Conservation (phyloP, 805 yeast species). For the Gaillardinia entomophila region DNA sequence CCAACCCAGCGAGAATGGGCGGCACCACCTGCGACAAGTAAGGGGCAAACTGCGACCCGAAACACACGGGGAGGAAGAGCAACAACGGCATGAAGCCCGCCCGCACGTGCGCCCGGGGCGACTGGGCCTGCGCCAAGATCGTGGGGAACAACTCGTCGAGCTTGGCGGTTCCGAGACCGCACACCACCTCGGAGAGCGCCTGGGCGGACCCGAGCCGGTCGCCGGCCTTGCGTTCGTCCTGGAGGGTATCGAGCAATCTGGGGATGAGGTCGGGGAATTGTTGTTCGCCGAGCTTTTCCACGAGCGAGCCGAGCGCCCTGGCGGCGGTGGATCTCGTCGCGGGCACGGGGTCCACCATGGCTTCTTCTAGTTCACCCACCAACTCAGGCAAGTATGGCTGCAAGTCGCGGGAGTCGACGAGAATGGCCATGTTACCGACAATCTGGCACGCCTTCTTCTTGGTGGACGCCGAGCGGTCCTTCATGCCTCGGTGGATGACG, state of each 20-base stretch:
- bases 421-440: conserved; percentile 97
- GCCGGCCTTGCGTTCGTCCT: conserved; percentile 75
- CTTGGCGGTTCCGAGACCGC: conserved; percentile 83
- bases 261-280: conserved; percentile 90
- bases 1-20: conserved; percentile 86
- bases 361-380: conserved; percentile 77
- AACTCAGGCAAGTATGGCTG: conserved; percentile 75
- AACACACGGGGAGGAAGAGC: conserved; percentile 88
- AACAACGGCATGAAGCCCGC: conserved; percentile 91
- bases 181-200: conserved; percentile 88
- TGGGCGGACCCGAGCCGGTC: conserved; percentile 97
- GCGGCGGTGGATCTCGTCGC: conserved; percentile 96
- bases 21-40: conserved; percentile 82
- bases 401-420: conserved; percentile 84
- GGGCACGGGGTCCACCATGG: conserved; percentile 99
- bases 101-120: conserved; percentile 65
- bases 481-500: conserved; percentile 93
- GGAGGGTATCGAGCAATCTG: conserved; percentile 65
- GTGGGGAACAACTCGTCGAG: conserved; percentile 85
- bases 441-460: conserved; percentile 95
- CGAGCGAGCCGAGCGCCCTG: conserved; percentile 92
- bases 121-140: conserved; percentile 65
- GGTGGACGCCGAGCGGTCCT: conserved; percentile 87
- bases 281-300: conserved; percentile 94
- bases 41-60: conserved; percentile 87